Conservation (phyloP, 2,329 filamentous ascomycete genomes). For the Ascochyta rabiei region DNA sequence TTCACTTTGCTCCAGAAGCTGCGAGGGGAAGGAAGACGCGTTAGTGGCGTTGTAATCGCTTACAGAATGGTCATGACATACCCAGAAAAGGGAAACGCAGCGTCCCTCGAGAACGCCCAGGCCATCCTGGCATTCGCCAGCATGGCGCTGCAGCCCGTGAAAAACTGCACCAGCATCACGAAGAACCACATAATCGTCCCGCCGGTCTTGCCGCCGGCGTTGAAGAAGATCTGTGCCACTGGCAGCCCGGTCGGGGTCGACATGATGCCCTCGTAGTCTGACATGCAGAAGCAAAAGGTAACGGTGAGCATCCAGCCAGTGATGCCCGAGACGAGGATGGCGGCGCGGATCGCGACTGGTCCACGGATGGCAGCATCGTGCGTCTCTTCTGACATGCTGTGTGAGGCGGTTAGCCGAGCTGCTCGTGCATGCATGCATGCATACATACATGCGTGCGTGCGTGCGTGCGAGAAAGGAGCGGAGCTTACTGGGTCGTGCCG, state of each 20-base stretch:
- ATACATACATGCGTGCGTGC: no score
- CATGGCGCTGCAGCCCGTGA: slow-evolving; percentile 69
- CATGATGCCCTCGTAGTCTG: slow-evolving; percentile 63
- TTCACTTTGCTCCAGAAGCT: slow-evolving; percentile 62
- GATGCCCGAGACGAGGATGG: slow-evolving; percentile 64
- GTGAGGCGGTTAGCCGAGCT: slow-evolving; percentile 31
- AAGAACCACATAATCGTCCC: slow-evolving; percentile 67
- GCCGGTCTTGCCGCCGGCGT: slow-evolving; percentile 63
- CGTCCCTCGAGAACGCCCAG: slow-evolving; percentile 65
- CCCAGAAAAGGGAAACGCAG: slow-evolving; percentile 65
- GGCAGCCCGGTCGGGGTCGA: slow-evolving; percentile 65
- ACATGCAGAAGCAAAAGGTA: slow-evolving; percentile 68
- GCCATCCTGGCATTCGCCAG: slow-evolving; percentile 68
- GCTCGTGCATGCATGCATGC: slow-evolving; percentile 15
- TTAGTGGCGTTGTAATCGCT: slow-evolving; percentile 19
- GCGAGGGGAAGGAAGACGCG: slow-evolving; percentile 4
- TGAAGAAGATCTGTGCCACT: slow-evolving; percentile 63
- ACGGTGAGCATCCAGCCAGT: slow-evolving; percentile 68
- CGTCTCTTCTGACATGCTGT: slow-evolving; percentile 69
- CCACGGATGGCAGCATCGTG: slow-evolving; percentile 67
- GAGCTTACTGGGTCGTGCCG: slow-evolving; percentile 65
- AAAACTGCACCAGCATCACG: slow-evolving; percentile 68
- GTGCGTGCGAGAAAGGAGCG: background rate
- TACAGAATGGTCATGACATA: slow-evolving; percentile 37
- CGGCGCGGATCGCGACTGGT: slow-evolving; percentile 64